phyloP scores from a whole-genome alignment of 805 yeast species.

The Candida glaebosa region DNA sequence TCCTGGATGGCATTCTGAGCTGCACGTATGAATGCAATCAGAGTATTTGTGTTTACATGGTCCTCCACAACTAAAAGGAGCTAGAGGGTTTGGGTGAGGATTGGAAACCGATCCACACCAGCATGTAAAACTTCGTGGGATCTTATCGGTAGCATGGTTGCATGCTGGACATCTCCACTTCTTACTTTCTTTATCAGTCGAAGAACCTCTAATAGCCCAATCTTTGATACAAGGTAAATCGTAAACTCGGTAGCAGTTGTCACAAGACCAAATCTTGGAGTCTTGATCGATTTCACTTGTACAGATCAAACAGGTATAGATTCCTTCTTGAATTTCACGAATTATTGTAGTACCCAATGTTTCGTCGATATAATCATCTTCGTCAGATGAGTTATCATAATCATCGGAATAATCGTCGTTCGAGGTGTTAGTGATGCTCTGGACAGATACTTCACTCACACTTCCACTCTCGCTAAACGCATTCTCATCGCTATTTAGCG shows the following conservation, averaged over 20 bases:
- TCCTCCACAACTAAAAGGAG: slow-evolving; percentile 89
- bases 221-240: slow-evolving; percentile 80
- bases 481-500: slow-evolving; percentile 3
- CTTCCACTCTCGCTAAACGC: neutral
- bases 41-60: slow-evolving; percentile 59
- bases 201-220: slow-evolving; percentile 80
- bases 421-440: neutral
- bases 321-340: slow-evolving; percentile 61
- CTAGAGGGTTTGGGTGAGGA: slow-evolving; percentile 53
- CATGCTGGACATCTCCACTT: slow-evolving; percentile 89
- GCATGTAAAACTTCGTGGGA: slow-evolving; percentile 63
- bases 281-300: slow-evolving; percentile 71
- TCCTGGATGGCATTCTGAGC: slow-evolving; percentile 82
- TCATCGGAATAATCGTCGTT: slow-evolving; percentile 1
- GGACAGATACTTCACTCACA: neutral
- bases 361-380: slow-evolving; percentile 23
- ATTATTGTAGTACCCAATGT: slow-evolving; percentile 42
- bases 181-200: slow-evolving; percentile 50
- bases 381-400: slow-evolving; percentile 8
- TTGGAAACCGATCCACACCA: slow-evolving; percentile 85
- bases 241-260: slow-evolving; percentile 73
- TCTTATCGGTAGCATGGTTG: slow-evolving; percentile 46
- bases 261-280: slow-evolving; percentile 77
- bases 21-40: slow-evolving; percentile 70
- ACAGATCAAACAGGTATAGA: slow-evolving; percentile 83